Evolutionary conservation across 2,329 filamentous ascomycete species (phyloP), one percentile per base, ranked within the genome.

Genomic region (Lachnum nothofagi): DNA sequence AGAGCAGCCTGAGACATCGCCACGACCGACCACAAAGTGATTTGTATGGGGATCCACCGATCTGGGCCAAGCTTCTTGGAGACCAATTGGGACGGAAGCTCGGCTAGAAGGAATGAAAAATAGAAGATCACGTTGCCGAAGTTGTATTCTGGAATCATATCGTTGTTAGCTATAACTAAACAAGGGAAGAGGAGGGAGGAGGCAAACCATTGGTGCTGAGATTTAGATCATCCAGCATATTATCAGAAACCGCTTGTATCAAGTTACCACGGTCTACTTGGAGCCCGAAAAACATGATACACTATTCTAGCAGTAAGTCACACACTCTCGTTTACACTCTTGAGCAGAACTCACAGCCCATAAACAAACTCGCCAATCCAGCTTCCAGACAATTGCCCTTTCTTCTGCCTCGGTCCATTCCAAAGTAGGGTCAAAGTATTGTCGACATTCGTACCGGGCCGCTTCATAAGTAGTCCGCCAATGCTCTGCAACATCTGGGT

Each of bases 231-330:
- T 65, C 68, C 4, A 86, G 66, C 66, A 85, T 75, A 49, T 59
- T 59, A 23, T 61, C 80, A 0, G 78, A 79, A 14, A 80, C 66
- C 7, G 79, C 82, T 61, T 81, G 80, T 3, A 56, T 53, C 10
- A 84, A 70, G 57, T 84, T 85, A 23, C 75, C 73, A 19, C 81
- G 70, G 63, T 84, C 79, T 22, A 83, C 68, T 54, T 84, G 76
- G 5, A 84, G 70, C 1, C 75, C 76, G 55, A 82, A 80, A 61
- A 83, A 83, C 64, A 82, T 82, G 25, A 82, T 53, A 49, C 77
- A 80, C 25, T 27, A 12, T 27, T 6, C 14, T 19, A 37, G 9
- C 5, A 37, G 9, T 17, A 35, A 20, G 16, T 37, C 34, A 12
- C 6, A 27, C 25, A 6, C 12, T 12, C 25, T 6, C 25, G 6